These are phyloP conservation scores for Avena insularis DNA, from an alignment of 176 grass and related monocot species.

Conservation along the genomic window DNA sequence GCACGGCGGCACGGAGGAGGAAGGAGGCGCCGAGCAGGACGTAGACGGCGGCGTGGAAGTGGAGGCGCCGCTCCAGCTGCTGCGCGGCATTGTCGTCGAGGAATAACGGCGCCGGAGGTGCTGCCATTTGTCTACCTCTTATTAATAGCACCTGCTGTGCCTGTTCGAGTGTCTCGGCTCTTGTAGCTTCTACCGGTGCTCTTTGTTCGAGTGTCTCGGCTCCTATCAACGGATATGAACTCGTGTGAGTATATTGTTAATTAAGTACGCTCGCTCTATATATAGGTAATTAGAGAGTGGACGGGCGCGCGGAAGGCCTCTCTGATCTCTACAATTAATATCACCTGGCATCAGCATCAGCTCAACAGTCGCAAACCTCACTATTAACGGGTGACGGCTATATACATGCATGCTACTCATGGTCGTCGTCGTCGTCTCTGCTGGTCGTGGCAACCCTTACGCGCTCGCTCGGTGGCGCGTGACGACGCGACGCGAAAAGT, in stretches of 20 bases:
- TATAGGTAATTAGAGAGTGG: not conserved
- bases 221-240: not conserved
- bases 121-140: not conserved
- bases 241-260: not conserved
- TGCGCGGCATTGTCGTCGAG: not conserved
- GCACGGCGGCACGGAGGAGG: not conserved
- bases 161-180: not conserved
- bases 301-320: not conserved
- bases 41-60: conserved; percentile 20
- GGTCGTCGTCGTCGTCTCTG: not conserved
- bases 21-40: not conserved
- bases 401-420: not conserved
- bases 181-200: not conserved
- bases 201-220: not conserved
- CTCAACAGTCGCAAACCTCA: not conserved
- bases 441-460: not conserved
- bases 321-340: not conserved
- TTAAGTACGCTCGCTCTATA: not conserved
- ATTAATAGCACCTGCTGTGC: not conserved
- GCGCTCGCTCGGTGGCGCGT: not conserved
- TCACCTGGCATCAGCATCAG: not conserved
- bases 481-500: not conserved
- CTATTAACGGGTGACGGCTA: not conserved
- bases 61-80: conserved; percentile 29
- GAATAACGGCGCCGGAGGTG: not conserved